Evolutionary conservation across 129 eudicot species (phyloP).

Genomic region (Dittrichia graveolens): DNA sequence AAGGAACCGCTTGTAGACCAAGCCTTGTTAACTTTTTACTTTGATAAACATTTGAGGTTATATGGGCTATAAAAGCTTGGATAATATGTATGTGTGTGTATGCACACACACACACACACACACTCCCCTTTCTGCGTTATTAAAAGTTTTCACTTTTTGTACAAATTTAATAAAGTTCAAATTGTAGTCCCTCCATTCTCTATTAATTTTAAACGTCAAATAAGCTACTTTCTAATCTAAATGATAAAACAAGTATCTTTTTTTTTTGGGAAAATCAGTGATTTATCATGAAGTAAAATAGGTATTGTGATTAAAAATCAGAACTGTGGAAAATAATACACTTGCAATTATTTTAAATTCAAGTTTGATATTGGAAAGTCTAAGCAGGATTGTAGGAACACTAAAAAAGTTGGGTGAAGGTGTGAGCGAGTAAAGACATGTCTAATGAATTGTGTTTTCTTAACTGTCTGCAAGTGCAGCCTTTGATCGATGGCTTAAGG

Average conservation of each 20-base stretch:
- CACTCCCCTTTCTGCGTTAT: not conserved
- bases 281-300: not conserved
- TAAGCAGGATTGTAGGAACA: no score
- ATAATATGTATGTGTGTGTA: not conserved
- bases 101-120: no score
- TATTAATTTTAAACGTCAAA: constrained; percentile 2
- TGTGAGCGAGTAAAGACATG: no score
- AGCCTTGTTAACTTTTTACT: not conserved
- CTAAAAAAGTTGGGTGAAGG: no score
- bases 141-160: not conserved
- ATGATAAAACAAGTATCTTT: not conserved
- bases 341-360: no score
- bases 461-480: no score
- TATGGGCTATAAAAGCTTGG: not conserved
- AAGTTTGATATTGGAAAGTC: no score
- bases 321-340: not conserved
- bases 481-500: no score
- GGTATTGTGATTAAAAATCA: not conserved
- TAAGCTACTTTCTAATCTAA: not conserved
- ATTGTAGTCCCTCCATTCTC: not conserved
- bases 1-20: not conserved
- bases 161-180: not conserved
- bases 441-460: no score
- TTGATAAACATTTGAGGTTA: not conserved
- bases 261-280: not conserved